Percentiles rank a stretch among this genome's conserved stretches.
Conservation (phyloP, 805 yeast species). For the Phaffomyces thermotolerans region DNA sequence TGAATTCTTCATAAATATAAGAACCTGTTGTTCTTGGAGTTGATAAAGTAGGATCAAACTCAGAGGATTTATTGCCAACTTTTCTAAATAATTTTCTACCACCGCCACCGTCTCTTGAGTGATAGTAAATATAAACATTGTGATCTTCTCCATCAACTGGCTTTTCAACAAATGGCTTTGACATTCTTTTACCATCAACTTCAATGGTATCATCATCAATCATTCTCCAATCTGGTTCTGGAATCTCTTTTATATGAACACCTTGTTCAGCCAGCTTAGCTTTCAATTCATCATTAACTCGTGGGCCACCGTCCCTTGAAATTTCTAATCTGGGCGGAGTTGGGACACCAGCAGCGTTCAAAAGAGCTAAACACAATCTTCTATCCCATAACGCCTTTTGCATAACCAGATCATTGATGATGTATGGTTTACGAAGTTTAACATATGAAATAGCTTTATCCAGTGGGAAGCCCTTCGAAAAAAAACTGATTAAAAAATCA, state of each 20-base stretch:
- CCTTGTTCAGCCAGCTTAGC: slow-evolving; percentile 56
- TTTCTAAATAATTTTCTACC: slow-evolving; percentile 91
- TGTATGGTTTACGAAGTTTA: slow-evolving; percentile 80
- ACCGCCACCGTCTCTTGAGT: slow-evolving; percentile 89
- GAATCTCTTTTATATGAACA: slow-evolving; percentile 34
- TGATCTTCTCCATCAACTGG: slow-evolving; percentile 99
- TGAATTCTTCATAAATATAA: slow-evolving; percentile 84
- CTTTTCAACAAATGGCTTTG: slow-evolving; percentile 93
- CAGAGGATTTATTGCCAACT: slow-evolving; percentile 95
- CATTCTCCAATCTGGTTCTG: slow-evolving; percentile 82
- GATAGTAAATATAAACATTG: slow-evolving; percentile 88
- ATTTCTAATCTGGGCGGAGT: slow-evolving; percentile 86
- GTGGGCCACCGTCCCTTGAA: slow-evolving; percentile 95
- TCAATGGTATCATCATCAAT: slow-evolving; percentile 75
- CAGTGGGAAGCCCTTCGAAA: slow-evolving; percentile 92
- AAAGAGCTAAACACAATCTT: slow-evolving; percentile 70
- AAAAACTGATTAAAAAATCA: slow-evolving; percentile 88
- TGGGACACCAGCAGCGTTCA: slow-evolving; percentile 78
- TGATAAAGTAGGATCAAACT: slow-evolving; percentile 75
- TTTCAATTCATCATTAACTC: slow-evolving; percentile 60
- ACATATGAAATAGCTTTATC: slow-evolving; percentile 92
- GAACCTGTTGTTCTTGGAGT: slow-evolving; percentile 85
- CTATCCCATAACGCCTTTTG: slow-evolving; percentile 98
- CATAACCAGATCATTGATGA: slow-evolving; percentile 81
- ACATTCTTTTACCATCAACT: slow-evolving; percentile 64